These are phyloP conservation scores for Drechslerella dactyloides DNA, from an alignment of 2,329 filamentous ascomycete species.

Conservation along the genomic window DNA sequence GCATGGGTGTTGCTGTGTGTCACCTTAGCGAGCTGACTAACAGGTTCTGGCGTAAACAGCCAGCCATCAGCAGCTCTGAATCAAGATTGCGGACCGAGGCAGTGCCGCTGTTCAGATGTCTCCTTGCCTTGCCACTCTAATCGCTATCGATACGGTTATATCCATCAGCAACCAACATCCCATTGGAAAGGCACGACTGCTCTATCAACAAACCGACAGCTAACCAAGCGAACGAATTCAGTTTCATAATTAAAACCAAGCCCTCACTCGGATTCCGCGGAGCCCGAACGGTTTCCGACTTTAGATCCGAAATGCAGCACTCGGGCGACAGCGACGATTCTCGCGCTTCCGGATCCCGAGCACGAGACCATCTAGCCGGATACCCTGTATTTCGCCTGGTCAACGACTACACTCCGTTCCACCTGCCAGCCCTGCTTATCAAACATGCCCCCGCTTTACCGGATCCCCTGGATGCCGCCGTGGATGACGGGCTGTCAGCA, in stretches of 20 bases:
- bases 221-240: too few relatives aligned
- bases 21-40: too few relatives aligned
- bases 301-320: constrained; percentile 10
- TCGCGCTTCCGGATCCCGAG: constrained; percentile 36
- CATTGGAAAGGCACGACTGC: too few relatives aligned
- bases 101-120: not conserved
- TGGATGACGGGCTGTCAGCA: constrained; percentile 32
- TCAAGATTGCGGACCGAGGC: not conserved
- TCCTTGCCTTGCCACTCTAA: too few relatives aligned
- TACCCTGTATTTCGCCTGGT: constrained; percentile 39
- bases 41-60: not conserved
- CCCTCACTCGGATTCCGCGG: too few relatives aligned
- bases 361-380: constrained; percentile 28
- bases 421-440: constrained; percentile 29
- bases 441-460: constrained; percentile 33
- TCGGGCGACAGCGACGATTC: constrained; percentile 34
- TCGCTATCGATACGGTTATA: too few relatives aligned
- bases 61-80: not conserved
- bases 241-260: too few relatives aligned
- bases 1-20: too few relatives aligned
- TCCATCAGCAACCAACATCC: too few relatives aligned
- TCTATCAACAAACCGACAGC: too few relatives aligned
- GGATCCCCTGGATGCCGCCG: constrained; percentile 35
- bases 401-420: constrained; percentile 42
- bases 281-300: too few relatives aligned